A percentile compares a stretch with the other conserved stretches of the same genome.
Conservation (phyloP, 148 eudicot species). For the Silene latifolia region DNA sequence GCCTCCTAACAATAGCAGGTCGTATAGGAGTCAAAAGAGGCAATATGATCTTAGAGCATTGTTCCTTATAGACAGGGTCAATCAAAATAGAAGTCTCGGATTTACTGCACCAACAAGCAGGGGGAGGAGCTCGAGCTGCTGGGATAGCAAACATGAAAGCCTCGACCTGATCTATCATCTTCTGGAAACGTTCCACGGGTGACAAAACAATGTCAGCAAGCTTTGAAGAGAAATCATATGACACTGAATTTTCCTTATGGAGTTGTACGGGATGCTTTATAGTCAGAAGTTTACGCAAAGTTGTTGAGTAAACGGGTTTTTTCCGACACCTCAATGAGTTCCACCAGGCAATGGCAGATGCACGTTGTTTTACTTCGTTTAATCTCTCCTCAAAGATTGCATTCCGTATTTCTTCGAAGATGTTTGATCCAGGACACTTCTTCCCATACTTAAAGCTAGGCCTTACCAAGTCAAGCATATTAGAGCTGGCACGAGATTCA, state of each 20-base stretch:
- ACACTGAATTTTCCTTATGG: constrained; percentile 40
- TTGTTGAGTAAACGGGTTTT: constrained; percentile 67
- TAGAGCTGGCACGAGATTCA: constrained; percentile 37
- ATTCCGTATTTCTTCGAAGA: constrained; percentile 80
- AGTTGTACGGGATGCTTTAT: constrained; percentile 53
- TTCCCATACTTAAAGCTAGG: constrained; percentile 36
- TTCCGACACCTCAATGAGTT: constrained; percentile 78
- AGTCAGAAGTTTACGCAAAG: constrained; percentile 57
- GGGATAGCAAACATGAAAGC: constrained; percentile 99
- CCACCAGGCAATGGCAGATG: constrained; percentile 93
- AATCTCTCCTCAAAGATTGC: constrained; percentile 73
- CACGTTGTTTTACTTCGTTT: constrained; percentile 69
- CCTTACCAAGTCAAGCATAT: constrained; percentile 30
- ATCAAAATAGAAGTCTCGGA: constrained; percentile 53
- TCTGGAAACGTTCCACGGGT: constrained; percentile 77
- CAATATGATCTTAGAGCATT: constrained; percentile 53
- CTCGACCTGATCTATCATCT: constrained; percentile 79
- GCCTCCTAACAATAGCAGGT: constrained; percentile 94
- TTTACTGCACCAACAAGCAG: constrained; percentile 90
- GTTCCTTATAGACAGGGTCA: constrained; percentile 48
- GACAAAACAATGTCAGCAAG: constrained; percentile 84
- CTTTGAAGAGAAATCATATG: constrained; percentile 54
- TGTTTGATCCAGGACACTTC: constrained; percentile 49
- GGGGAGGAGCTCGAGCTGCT: constrained; percentile 89
- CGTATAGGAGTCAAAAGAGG: constrained; percentile 85